Evolutionary conservation across 106 monocot species (phyloP), one percentile per base, ranked within the genome.

Genomic region (Dendrobium officinale): DNA sequence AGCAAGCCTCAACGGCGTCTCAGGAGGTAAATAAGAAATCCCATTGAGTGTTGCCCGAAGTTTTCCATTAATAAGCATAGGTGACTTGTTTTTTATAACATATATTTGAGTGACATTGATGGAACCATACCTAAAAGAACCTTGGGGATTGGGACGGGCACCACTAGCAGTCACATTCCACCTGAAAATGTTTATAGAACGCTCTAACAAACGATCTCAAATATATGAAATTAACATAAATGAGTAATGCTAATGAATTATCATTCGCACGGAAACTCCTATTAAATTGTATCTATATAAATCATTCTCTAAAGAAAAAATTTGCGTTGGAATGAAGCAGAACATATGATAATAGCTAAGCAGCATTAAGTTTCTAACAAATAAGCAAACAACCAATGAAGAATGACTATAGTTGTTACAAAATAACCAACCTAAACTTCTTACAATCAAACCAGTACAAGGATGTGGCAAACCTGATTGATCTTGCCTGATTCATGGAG

Each of bases 61-160:
- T 70, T 83, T 90, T 27, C 92, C 92, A 55, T 88, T 81, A 55
- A 93, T 87, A 0, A 74, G 48, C 10, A 86, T 85, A 43, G 92
- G 86, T 66, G 89, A 87, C 75, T 75, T 82, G 61, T 87, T 92
- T 72, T 84, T 80, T 49, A 92, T 67, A 44, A 86, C 72, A 77
- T 92, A 92, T 24, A 89, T 80, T 26, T 89, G 89, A 19, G 86
- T 92, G n/a, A 92, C 89, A 76, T 92, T 89, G 76, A 89, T 89
- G 9, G 78, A 81, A 78, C 89, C 89, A 79, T 89, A 89, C 47
- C 84, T 77, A 75, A 89, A 89, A 43, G 89, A 89, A 48, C 89
- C 89, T 82, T 89, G 89, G 17, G 89, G 89, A 80, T 89, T 89
- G 6, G 89, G 89, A 47, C 89, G 86, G 22, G 89, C 89, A 72